Base-by-base conservation (phyloP, 495 filamentous ascomycete genomes). In the Daldinia caldariorum region DNA sequence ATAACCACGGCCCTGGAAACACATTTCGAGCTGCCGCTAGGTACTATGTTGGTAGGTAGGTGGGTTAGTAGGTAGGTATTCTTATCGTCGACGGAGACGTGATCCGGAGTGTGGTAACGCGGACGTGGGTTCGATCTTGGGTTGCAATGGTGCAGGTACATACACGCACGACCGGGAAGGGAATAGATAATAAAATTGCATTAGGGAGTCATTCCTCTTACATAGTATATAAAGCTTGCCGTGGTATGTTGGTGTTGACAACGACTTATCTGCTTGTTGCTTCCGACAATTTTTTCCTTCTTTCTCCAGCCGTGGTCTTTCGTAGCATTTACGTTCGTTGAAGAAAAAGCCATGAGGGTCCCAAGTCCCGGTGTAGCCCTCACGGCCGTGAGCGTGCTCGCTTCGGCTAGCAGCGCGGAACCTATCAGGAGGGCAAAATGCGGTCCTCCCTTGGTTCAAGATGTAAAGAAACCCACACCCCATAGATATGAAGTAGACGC, bases 361-460 rank as follows among this genome's bases (percentile, higher is more conserved):
- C 13, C 22, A 26, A 70, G 31, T 9, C 59, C 67, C 41, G 6
- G 47, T 6, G 35, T 66, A n/a, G 71, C 49, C 51, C 39, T 71
- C 22, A 55, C 67, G 55, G 68, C 65, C 13, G 45, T 55, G 18
- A 54, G 71, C 49, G 39, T 71, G 43, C 68, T 76, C 31, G 67
- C 65, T 3, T 32, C 61, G 1, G 47, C 56, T 7, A 10, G 71
- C 43, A 74, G 45, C 18, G 74, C 74, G 9, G 62, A 74, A 55
- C 74, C 71, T 29, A 56, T 71, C 39, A 67, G 26, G 18, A 67
- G 63, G 8, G n/a, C 43, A 0, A 73, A 67, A 13, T 49, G 26
- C 14, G 61, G 41, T 10, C 54, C 65, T 12, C 73, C 74, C 10
- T 20, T 70, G 4, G 68, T 76, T 6, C 41, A 76, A 50, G 71